Conservation (phyloP, 768 basidiomycete genomes). For the Clitopilus passeckerianus region DNA sequence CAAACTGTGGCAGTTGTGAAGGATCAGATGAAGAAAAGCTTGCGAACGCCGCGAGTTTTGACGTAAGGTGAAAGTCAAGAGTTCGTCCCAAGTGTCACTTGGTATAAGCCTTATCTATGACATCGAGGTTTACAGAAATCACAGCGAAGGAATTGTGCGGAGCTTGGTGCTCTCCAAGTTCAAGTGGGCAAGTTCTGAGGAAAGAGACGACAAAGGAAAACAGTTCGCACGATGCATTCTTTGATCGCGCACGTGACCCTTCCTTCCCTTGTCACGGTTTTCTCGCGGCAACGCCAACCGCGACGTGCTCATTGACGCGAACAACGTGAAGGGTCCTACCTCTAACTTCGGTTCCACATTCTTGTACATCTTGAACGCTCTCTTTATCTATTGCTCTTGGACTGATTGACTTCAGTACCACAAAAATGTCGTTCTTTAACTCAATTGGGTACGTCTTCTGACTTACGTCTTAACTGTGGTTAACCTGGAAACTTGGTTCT, state of each 20-base stretch:
- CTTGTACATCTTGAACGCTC: neutral
- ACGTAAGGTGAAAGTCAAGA: neutral
- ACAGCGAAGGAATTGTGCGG: no score
- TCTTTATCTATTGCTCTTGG: conserved; percentile 5
- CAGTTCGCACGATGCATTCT: neutral
- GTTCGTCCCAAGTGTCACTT: neutral
- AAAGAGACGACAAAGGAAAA: neutral
- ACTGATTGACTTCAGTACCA: conserved; percentile 28
- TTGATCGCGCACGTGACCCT: neutral
- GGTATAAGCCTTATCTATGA: no score
- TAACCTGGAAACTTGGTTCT: neutral
- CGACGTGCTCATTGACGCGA: neutral
- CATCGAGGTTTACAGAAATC: no score
- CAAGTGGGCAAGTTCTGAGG: no score
- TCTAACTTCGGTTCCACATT: neutral
- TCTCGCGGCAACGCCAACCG: neutral
- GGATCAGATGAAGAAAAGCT: neutral
- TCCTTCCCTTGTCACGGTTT: neutral
- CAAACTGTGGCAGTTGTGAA: neutral
- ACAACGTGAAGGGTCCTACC: neutral
- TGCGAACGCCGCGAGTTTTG: neutral
- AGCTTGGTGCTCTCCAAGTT: no score
- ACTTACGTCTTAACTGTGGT: conserved; percentile 2
- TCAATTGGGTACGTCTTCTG: conserved; percentile 58
- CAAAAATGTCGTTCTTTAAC: conserved; percentile 77